phyloP scores from a whole-genome alignment of 2,329 filamentous ascomycete genomes.

The Hypoxylon sp. region DNA sequence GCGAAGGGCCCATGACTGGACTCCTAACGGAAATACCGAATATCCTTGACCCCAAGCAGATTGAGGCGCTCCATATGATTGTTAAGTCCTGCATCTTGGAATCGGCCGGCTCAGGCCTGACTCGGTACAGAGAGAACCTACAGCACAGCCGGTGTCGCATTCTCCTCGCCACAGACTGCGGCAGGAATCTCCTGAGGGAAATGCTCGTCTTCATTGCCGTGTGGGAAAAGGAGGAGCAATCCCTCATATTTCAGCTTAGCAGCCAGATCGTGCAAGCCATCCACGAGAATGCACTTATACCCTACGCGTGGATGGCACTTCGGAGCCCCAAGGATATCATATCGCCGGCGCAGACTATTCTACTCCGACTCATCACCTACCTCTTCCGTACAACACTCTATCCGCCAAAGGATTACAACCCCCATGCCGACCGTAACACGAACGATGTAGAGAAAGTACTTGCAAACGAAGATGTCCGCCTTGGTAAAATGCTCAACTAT shows the following conservation, averaged over 20 bases:
- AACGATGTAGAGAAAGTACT: slow-evolving; percentile 39
- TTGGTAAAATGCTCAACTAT: slow-evolving; percentile 78
- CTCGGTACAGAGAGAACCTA: slow-evolving; percentile 77
- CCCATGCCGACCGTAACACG: slow-evolving; percentile 36
- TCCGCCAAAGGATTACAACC: slow-evolving; percentile 49
- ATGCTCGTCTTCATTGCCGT: slow-evolving; percentile 95
- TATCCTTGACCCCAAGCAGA: slow-evolving; percentile 92
- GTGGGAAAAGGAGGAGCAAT: slow-evolving; percentile 93
- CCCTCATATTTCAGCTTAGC: slow-evolving; percentile 95
- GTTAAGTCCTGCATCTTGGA: slow-evolving; percentile 94
- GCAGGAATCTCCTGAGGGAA: slow-evolving; percentile 86
- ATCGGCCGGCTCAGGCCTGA: slow-evolving; percentile 74
- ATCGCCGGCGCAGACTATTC: slow-evolving; percentile 90
- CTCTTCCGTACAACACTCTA: slow-evolving; percentile 74
- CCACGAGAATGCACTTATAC: slow-evolving; percentile 86
- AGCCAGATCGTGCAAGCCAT: slow-evolving; percentile 95
- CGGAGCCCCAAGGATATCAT: slow-evolving; percentile 95
- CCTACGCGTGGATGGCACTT: slow-evolving; percentile 90
- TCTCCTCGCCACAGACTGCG: slow-evolving; percentile 87
- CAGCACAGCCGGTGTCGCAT: slow-evolving; percentile 91
- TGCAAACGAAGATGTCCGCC: slow-evolving; percentile 62
- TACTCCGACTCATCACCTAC: slow-evolving; percentile 88
- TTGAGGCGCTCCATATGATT: slow-evolving; percentile 96
- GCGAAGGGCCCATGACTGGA: slow-evolving; percentile 80
- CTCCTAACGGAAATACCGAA: slow-evolving; percentile 93